A percentile compares a stretch with the other conserved stretches of the same genome.
phyloP scores from a whole-genome alignment of 1,284 basidiomycete species.

The Boletus hoseneyae region DNA sequence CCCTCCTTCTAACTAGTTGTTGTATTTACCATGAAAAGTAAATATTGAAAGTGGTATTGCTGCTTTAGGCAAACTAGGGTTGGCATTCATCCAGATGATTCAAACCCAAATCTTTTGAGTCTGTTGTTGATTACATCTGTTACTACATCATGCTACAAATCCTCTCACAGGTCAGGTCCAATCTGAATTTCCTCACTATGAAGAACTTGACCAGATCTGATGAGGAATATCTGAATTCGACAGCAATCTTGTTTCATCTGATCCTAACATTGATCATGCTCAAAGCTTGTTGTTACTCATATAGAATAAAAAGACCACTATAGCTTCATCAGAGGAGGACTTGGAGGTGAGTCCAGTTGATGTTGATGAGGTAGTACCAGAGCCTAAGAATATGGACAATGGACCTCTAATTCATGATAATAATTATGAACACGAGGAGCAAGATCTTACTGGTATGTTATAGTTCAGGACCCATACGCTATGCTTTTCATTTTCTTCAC shows the following conservation, averaged over 20 bases:
- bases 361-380: not conserved
- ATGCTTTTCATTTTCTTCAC: too few species aligned
- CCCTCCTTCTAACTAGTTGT: not conserved
- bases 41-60: not conserved
- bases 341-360: too few species aligned
- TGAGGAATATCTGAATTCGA: not conserved
- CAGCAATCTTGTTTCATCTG: not conserved
- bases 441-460: too few species aligned
- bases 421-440: too few species aligned
- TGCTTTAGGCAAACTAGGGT: not conserved
- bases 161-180: not conserved
- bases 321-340: too few species aligned
- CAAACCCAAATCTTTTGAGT: not conserved
- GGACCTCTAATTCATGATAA: too few species aligned
- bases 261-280: not conserved
- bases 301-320: not conserved
- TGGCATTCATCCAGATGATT: not conserved
- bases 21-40: not conserved
- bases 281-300: not conserved
- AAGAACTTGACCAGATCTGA: not conserved
- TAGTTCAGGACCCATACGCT: too few species aligned
- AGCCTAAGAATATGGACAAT: too few species aligned
- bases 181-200: not conserved
- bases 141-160: not conserved
- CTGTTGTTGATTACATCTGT: not conserved